Conservation (phyloP, 108 stramenopile genomes). For the Pseudonitzschia multistriata region DNA sequence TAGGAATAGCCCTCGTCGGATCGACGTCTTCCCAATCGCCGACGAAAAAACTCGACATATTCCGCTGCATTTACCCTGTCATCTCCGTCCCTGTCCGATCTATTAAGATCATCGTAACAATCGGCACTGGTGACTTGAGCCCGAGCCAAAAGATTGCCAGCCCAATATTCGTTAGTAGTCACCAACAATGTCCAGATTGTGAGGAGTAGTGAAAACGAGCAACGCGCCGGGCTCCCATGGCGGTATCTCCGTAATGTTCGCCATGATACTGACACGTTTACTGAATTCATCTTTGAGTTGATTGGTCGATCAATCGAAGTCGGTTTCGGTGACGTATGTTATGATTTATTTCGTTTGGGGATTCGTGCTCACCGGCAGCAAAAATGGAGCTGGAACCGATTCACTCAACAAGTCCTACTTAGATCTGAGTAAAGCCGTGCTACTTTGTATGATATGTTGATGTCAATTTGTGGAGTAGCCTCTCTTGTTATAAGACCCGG, state of each 20-base stretch:
- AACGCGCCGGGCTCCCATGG: neutral
- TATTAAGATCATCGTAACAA: constrained; percentile 1
- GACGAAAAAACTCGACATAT: constrained; percentile 10
- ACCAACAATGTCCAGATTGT: neutral
- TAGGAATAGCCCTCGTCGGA: neutral
- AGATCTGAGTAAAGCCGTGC: too few species aligned
- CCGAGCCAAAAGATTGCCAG: neutral
- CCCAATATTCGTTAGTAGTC: neutral
- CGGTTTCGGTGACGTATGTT: neutral
- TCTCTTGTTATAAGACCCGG: too few species aligned
- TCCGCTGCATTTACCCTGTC: neutral
- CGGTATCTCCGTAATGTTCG: neutral
- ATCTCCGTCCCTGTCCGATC: neutral
- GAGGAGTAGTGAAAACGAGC: neutral
- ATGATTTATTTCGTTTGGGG: neutral
- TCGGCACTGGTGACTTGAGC: neutral
- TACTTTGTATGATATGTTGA: too few species aligned
- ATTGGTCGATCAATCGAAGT: neutral
- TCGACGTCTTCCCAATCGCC: neutral
- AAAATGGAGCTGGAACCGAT: neutral
- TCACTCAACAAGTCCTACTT: too few species aligned
- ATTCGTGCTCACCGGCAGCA: neutral
- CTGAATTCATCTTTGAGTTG: neutral
- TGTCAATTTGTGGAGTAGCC: too few species aligned
- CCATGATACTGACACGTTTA: neutral